These are phyloP conservation scores for Gyrodon lividus DNA, from an alignment of 768 basidiomycete species.

Conservation along the genomic window DNA sequence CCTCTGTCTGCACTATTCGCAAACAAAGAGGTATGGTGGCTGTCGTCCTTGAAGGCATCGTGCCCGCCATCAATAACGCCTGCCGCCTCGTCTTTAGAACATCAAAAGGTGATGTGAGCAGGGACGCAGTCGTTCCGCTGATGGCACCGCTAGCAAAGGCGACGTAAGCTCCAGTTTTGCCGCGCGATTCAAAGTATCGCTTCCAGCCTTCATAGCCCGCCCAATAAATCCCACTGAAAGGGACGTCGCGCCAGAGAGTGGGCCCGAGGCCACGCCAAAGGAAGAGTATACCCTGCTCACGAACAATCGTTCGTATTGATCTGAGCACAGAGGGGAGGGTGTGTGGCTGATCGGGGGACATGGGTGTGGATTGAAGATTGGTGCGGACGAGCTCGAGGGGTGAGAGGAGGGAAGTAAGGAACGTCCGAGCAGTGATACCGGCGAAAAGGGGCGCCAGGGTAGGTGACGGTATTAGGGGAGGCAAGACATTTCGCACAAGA, in stretches of 20 bases:
- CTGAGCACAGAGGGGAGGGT: constrained; percentile 73
- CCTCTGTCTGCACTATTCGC: constrained; percentile 78
- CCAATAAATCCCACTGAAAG: constrained; percentile 98
- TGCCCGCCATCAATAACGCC: constrained; percentile 66
- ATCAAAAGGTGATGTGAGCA: constrained; percentile 93
- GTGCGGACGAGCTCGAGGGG: constrained; percentile 94
- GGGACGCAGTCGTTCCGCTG: constrained; percentile 82
- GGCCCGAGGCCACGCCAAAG: constrained; percentile 92
- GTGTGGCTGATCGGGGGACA: constrained; percentile 65
- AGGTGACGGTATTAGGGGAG: constrained; percentile 54
- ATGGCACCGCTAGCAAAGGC: constrained; percentile 90
- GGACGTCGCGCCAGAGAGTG: constrained; percentile 95
- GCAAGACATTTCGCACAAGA: constrained; percentile 63
- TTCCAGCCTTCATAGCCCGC: constrained; percentile 90
- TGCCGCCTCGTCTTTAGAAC: constrained; percentile 95
- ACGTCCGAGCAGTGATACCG: constrained; percentile 78
- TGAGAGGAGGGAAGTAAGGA: constrained; percentile 75
- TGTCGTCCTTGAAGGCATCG: constrained; percentile 38
- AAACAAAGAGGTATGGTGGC: constrained; percentile 63
- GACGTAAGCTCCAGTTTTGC: constrained; percentile 58
- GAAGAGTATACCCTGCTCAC: constrained; percentile 59
- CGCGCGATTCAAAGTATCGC: constrained; percentile 50
- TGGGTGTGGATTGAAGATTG: constrained; percentile 86
- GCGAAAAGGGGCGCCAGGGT: constrained; percentile 69
- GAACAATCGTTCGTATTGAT: constrained; percentile 60